Percentiles rank a stretch among this genome's conserved stretches.
Conservation (phyloP, 1,139 yeast genomes). For the Taiozyma sp. region DNA sequence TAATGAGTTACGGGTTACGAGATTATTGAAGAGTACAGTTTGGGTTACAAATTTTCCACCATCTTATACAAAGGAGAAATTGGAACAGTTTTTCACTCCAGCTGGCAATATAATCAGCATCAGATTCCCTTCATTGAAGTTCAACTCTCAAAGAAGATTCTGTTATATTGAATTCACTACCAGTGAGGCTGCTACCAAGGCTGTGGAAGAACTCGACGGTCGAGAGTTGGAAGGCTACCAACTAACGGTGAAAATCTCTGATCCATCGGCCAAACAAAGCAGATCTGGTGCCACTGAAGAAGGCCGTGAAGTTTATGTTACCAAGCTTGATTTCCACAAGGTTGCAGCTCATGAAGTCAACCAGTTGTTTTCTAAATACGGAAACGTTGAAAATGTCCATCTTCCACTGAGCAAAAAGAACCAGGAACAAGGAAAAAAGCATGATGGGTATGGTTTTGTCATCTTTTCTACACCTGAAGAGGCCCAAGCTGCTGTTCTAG, state of each 20-base stretch:
- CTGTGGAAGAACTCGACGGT: conserved; percentile 40
- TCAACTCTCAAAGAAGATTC: conserved; percentile 56
- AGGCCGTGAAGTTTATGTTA: conserved; percentile 48
- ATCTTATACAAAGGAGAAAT: conserved; percentile 33
- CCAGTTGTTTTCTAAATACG: conserved; percentile 35
- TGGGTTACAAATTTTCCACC: conserved; percentile 79
- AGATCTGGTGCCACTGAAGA: conserved; percentile 43
- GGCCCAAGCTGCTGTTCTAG: conserved; percentile 41
- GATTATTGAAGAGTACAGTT: conserved; percentile 42
- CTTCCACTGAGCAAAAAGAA: conserved; percentile 39
- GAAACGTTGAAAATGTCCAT: conserved; percentile 43
- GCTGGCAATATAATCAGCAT: conserved; percentile 44
- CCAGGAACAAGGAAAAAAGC: conserved; percentile 27
- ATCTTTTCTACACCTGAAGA: conserved; percentile 35
- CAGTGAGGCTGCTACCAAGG: conserved; percentile 41
- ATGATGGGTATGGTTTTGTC: conserved; percentile 57
- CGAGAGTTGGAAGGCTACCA: conserved; percentile 26
- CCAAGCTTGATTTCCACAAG: conserved; percentile 42
- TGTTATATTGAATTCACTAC: conserved; percentile 63
- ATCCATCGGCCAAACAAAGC: conserved; percentile 37
- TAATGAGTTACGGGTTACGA: conserved; percentile 39
- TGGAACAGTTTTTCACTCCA: conserved; percentile 38
- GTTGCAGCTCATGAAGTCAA: conserved; percentile 27
- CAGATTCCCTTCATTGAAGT: conserved; percentile 62
- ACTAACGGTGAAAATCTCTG: conserved; percentile 55